These are phyloP conservation scores for Microthyrium microscopicum DNA, from an alignment of 2,329 filamentous ascomycete genomes.

Conservation along the genomic window DNA sequence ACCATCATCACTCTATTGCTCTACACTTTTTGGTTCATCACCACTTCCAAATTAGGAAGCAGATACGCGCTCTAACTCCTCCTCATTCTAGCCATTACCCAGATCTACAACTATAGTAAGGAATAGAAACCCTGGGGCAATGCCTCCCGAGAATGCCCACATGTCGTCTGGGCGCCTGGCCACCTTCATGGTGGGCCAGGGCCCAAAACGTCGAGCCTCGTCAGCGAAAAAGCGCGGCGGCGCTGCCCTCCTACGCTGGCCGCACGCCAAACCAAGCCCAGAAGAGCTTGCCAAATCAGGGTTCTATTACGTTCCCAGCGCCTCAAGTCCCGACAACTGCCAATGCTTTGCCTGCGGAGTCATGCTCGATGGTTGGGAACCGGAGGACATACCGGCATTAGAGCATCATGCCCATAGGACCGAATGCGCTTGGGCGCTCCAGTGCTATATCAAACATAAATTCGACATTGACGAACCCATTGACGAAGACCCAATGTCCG, in stretches of 20 bases:
- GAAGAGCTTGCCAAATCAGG: slow-evolving; percentile 74
- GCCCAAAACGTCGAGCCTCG: slow-evolving; percentile 54
- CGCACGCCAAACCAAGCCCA: slow-evolving; percentile 51
- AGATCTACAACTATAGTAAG: no score
- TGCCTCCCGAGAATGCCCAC: slow-evolving; percentile 34
- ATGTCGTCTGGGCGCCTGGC: slow-evolving; percentile 62
- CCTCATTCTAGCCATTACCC: no score
- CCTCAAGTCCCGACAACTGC: slow-evolving; percentile 68
- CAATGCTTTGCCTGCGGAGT: slow-evolving; percentile 77
- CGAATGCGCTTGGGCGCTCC: slow-evolving; percentile 76
- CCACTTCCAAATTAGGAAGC: no score
- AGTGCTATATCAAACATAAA: slow-evolving; percentile 34
- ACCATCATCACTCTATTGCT: no score
- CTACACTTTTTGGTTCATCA: no score
- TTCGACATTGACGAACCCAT: slow-evolving; percentile 46
- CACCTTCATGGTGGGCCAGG: slow-evolving; percentile 55
- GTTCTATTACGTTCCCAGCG: slow-evolving; percentile 71
- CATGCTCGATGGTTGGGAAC: slow-evolving; percentile 82
- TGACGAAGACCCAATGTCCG: slow-evolving; percentile 56
- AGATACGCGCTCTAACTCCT: no score
- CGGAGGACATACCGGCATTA: slow-evolving; percentile 61
- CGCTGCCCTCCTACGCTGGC: slow-evolving; percentile 46
- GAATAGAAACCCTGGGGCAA: no score
- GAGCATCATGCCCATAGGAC: slow-evolving; percentile 77
- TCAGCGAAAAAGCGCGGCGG: slow-evolving; percentile 43